Conservation (phyloP, 1,284 basidiomycete genomes). For the Ganoderma sinense region DNA sequence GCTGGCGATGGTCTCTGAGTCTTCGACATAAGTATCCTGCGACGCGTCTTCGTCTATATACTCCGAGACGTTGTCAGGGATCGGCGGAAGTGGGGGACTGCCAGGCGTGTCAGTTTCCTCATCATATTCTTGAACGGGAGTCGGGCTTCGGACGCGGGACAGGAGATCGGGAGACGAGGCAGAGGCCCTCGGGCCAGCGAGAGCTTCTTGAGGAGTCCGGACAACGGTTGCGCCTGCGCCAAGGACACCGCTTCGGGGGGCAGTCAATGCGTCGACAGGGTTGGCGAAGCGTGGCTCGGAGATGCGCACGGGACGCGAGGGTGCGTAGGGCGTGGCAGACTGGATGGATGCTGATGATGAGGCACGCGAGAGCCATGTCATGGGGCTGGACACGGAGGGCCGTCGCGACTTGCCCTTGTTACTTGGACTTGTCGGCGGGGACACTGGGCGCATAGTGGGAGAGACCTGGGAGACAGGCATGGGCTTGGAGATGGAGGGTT, state of each 20-base stretch:
- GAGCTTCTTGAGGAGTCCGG: slow-evolving; percentile 77
- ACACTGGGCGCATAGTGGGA: slow-evolving; percentile 20
- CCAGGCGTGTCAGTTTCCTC: slow-evolving; percentile 36
- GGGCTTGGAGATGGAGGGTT: slow-evolving; percentile 29
- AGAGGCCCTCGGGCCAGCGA: slow-evolving; percentile 41
- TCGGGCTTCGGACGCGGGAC: slow-evolving; percentile 22
- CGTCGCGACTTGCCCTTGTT: slow-evolving; percentile 35
- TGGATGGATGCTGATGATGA: slow-evolving; percentile 36
- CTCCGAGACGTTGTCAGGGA: slow-evolving; percentile 43
- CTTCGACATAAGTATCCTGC: slow-evolving; percentile 24
- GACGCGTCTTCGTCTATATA: slow-evolving; percentile 29
- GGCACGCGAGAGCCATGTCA: slow-evolving; percentile 45
- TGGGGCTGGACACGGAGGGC: slow-evolving; percentile 43
- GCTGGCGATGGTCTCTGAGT: slow-evolving; percentile 23
- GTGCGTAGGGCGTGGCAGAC: slow-evolving; percentile 35
- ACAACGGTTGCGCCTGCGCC: slow-evolving; percentile 77
- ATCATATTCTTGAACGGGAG: slow-evolving; percentile 32
- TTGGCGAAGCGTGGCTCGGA: slow-evolving; percentile 67
- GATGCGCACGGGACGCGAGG: slow-evolving; percentile 58
- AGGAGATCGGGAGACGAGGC: slow-evolving; percentile 30
- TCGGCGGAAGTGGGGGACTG: slow-evolving; percentile 66
- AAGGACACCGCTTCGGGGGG: slow-evolving; percentile 55
- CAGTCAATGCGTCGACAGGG: slow-evolving; percentile 52
- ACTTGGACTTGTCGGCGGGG: slow-evolving; percentile 33
- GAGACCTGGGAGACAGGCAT: slow-evolving; percentile 22